Evolutionary conservation across 192 early-diverging fungal genomes (phyloP).

Genomic region (Entrophospora sp.): DNA sequence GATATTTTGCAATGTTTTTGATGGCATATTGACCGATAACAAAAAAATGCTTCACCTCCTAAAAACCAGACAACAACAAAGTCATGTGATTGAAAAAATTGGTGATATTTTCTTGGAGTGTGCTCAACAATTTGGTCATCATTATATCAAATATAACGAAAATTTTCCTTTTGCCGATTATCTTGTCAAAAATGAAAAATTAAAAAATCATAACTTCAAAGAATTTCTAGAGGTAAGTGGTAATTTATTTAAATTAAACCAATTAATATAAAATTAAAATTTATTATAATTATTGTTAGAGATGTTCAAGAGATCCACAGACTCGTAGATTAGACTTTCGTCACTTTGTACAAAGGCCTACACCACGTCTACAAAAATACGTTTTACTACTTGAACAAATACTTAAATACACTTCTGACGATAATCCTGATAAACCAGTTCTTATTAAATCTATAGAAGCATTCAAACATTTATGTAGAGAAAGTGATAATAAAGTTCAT

Average conservation of each 20-base stretch:
- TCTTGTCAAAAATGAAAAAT: constrained; percentile 57
- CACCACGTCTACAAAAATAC: constrained; percentile 66
- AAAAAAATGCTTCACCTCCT: constrained; percentile 45
- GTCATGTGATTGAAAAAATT: constrained; percentile 62
- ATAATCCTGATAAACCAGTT: constrained; percentile 54
- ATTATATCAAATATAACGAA: constrained; percentile 74
- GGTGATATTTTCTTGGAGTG: constrained; percentile 72
- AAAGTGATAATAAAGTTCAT: constrained; percentile 64
- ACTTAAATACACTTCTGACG: constrained; percentile 56
- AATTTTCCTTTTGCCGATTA: constrained; percentile 69
- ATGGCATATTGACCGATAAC: no score
- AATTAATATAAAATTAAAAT: background rate
- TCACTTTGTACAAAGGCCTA: constrained; percentile 47
- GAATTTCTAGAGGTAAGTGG: constrained; percentile 65
- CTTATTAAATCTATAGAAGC: constrained; percentile 46
- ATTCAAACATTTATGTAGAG: constrained; percentile 48
- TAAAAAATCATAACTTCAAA: constrained; percentile 52
- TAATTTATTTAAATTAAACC: constrained; percentile 21
- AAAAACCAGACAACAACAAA: constrained; percentile 52
- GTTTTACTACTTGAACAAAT: constrained; percentile 67
- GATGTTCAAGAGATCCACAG: constrained; percentile 27
- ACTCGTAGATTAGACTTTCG: constrained; percentile 27
- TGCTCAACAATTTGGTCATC: constrained; percentile 48
- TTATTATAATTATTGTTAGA: constrained; percentile 25
- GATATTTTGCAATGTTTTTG: constrained; percentile 64